These are phyloP conservation scores for Stereum hirsutum DNA, from an alignment of 1,284 basidiomycete species.

Conservation along the genomic window DNA sequence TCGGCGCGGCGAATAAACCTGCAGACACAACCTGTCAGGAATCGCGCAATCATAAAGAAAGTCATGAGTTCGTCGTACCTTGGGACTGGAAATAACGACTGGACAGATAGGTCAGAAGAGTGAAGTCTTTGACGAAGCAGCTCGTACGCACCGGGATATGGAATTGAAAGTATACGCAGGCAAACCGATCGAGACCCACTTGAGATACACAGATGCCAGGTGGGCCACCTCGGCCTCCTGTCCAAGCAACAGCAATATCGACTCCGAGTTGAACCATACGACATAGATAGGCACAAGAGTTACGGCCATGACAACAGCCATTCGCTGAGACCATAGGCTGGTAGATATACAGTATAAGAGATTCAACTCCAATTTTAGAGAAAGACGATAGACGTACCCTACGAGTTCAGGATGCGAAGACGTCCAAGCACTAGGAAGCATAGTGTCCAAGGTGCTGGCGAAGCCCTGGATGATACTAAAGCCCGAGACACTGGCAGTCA, in stretches of 20 bases:
- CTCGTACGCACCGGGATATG: slow-evolving; percentile 43
- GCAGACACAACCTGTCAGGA: slow-evolving; percentile 4
- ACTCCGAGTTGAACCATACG: slow-evolving; percentile 80
- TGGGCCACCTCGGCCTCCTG: slow-evolving; percentile 86
- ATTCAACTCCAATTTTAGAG: too few relatives aligned
- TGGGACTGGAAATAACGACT: slow-evolving; percentile 89
- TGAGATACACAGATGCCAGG: slow-evolving; percentile 71
- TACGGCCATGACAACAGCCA: slow-evolving; percentile 60
- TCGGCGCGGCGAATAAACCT: slow-evolving; percentile 83
- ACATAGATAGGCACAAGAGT: slow-evolving; percentile 54
- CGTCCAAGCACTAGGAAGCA: slow-evolving; percentile 89
- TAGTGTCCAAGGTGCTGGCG: slow-evolving; percentile 78
- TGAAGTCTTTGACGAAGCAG: slow-evolving; percentile 20
- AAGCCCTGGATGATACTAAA: slow-evolving; percentile 81
- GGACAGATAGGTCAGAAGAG: slow-evolving; percentile 11
- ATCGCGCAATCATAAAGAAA: background rate
- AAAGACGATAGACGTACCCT: too few relatives aligned
- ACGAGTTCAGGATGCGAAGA: slow-evolving; percentile 76
- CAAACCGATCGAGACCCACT: slow-evolving; percentile 72
- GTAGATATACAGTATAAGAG: too few relatives aligned
- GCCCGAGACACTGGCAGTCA: slow-evolving; percentile 74
- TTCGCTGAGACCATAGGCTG: too few relatives aligned
- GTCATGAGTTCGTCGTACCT: slow-evolving; percentile 27
- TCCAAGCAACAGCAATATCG: slow-evolving; percentile 65
- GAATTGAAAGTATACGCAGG: slow-evolving; percentile 83